Base-by-base conservation (phyloP, 2,329 filamentous ascomycete genomes). In the Cladophialophora carrionii region DNA sequence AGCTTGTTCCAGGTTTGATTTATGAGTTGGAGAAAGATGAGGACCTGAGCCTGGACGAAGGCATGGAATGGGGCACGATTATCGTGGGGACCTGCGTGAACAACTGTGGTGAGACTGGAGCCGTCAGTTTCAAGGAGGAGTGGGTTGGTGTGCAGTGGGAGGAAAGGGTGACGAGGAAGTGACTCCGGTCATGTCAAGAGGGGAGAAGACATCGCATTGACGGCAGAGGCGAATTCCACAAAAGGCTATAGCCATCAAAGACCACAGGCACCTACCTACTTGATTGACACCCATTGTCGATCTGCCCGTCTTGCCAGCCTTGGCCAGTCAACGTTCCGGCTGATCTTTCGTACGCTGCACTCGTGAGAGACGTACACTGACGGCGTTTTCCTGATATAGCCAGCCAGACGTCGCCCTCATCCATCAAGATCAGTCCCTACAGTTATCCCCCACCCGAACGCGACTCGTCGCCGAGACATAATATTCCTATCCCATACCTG, bases 141-240 rank as follows among this genome's bases (percentile, higher is more conserved):
- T 99, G 95, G 94, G 88, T 86, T n/a, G 95, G 94, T 6, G 95
- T 98, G 69, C 95, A 99, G 78, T 99, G 94, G 95, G 95, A 99
- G 78, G 93, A 97, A 77, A 73, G 71, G 31, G 59, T 73, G 22
- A 59, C 57, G 8, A 64, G 64, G 66, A 72, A 70, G 51, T 72
- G 20, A 68, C 9, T 6, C 7, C 17, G 20, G 1, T 43, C 37
- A 43, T 41, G 17, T 41, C 26, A 14, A 41, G 17, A 17, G 14
- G 5, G 12, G 14, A 17, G 17, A 17, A 6, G 17, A 41, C 14
- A 41, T 43, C 37, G n/a, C 17, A 43, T 43, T 20, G 17, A 43
- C 17, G 37, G 14, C 17, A 7, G 8, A 43, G 17, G n/a, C 7
- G 17, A 43, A 7, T 43, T 43, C 37, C 7, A n/a, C 17, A 8